Base-by-base conservation (phyloP, 805 yeast species). In the Barnettozyma botsteinii region DNA sequence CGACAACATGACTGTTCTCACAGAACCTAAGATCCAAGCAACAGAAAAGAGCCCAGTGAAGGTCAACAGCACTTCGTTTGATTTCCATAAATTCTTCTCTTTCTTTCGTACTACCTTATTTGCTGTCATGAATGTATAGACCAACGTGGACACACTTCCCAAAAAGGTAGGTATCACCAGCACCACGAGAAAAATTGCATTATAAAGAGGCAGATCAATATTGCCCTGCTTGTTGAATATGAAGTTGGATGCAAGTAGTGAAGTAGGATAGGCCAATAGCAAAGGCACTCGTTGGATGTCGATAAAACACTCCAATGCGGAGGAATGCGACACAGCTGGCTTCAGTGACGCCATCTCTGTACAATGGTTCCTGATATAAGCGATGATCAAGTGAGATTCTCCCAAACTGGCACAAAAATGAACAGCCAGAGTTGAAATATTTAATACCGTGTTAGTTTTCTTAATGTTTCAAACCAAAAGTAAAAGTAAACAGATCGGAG, bases 241-340 rank as follows among this genome's bases (percentile, higher is more conserved):
- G 31, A 56, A 40, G 33, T 45, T 52, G 3, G 56, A 48, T 0
- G 56, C 48, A 9, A 56, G 40, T 5, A 56, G 33, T 3, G 45
- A 32, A 0, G 60, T 55, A 4, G 60, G 60, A 25, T 43, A 56
- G 7, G 59, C 59, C 35, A 56, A 46, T 2, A 56, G 47, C 17
- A 55, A 27, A 0, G 60, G 60, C 3, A 55, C 45, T 3, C 47
- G 41, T 21, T 49, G 53, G 9, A 54, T 50, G 24, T 49, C 48
- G 10, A 51, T 20, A 46, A 53, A 35, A 57, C 59, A n/a, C 54
- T 61, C 23, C 31, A 40, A 15, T 1, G 13, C 17, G 13, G 5
- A 19, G 11, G 31, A 18, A 11, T 9, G 10, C 20, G 31, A 20
- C 20, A 28, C 19, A 9, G 17, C 20, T 21, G 23, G 23, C 23